These are phyloP conservation scores for Corylus americana DNA, from an alignment of 306 rosid genomes.

Conservation along the genomic window DNA sequence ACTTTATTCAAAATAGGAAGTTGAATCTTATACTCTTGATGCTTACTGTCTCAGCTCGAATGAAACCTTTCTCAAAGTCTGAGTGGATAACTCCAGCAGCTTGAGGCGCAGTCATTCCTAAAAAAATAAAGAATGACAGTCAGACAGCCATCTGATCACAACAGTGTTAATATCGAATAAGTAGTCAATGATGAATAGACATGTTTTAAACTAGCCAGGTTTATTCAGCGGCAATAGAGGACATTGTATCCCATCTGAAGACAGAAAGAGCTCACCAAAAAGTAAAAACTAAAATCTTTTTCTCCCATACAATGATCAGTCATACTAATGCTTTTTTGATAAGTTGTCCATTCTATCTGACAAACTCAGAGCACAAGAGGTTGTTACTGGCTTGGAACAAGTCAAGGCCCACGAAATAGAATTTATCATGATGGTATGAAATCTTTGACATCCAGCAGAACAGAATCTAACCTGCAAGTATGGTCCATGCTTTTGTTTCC, in stretches of 20 bases:
- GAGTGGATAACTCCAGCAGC: conserved; percentile 99
- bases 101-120: conserved; percentile 99
- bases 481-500: conserved; percentile 99
- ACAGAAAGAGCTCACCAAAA: conserved; percentile 1
- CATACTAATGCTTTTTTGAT: neutral
- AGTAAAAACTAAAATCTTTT: conserved; percentile 5
- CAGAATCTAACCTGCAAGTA: conserved; percentile 72
- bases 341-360: neutral
- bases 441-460: conserved; percentile 21
- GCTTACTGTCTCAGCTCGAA: conserved; percentile 94
- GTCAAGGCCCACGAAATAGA: conserved; percentile 18
- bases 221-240: conserved; percentile 19
- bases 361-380: neutral
- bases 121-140: conserved; percentile 30
- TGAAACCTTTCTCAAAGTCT: conserved; percentile 98
- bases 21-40: conserved; percentile 17
- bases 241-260: conserved; percentile 11
- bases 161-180: neutral
- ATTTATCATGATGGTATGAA: conserved; percentile 6
- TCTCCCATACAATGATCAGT: neutral
- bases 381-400: neutral
- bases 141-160: conserved; percentile 20
- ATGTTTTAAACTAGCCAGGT: conserved; percentile 12
- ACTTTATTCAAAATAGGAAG: neutral
- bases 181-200: neutral